Conservation (phyloP, 1,284 basidiomycete species). For the Ustilago hordei region DNA sequence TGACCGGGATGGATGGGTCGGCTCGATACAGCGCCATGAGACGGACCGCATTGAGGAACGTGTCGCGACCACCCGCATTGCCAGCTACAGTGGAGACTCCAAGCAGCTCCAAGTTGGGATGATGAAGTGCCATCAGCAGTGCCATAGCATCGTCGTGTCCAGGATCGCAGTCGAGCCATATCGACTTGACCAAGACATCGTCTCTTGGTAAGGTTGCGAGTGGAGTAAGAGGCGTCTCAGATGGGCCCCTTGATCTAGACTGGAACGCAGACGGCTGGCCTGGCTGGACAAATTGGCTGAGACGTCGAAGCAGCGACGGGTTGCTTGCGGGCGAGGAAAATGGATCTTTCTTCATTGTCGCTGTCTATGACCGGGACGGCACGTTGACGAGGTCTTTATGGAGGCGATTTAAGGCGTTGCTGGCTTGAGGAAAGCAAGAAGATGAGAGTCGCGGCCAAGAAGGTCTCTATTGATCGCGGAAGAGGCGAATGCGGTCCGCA, state of each 20-base stretch:
- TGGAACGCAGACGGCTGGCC: constrained; percentile 32
- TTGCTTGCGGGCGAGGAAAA: constrained; percentile 29
- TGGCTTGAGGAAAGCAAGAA: not conserved
- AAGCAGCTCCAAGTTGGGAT: constrained; percentile 51
- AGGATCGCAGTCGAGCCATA: constrained; percentile 64
- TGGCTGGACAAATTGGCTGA: constrained; percentile 45
- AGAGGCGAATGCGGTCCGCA: not conserved
- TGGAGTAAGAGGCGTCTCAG: constrained; percentile 17
- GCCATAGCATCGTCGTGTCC: constrained; percentile 65
- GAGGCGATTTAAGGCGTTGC: not conserved
- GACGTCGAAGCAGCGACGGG: constrained; percentile 39
- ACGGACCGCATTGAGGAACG: constrained; percentile 57
- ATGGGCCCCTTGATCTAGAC: constrained; percentile 17
- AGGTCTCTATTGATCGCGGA: not conserved
- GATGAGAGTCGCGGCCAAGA: too few relatives aligned
- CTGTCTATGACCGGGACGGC: not conserved
- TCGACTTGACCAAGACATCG: constrained; percentile 34
- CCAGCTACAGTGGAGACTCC: constrained; percentile 62
- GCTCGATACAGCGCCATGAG: constrained; percentile 55
- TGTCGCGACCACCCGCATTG: constrained; percentile 55
- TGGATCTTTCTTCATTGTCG: constrained; percentile 28
- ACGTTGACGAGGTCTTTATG: not conserved
- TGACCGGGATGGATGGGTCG: constrained; percentile 42
- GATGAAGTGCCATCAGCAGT: constrained; percentile 55
- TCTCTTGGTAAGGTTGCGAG: constrained; percentile 8